Evolutionary conservation across 192 early-diverging fungal species (phyloP), one percentile per base, ranked within the genome.

Genomic region (Tieghemiomyces parasiticus): DNA sequence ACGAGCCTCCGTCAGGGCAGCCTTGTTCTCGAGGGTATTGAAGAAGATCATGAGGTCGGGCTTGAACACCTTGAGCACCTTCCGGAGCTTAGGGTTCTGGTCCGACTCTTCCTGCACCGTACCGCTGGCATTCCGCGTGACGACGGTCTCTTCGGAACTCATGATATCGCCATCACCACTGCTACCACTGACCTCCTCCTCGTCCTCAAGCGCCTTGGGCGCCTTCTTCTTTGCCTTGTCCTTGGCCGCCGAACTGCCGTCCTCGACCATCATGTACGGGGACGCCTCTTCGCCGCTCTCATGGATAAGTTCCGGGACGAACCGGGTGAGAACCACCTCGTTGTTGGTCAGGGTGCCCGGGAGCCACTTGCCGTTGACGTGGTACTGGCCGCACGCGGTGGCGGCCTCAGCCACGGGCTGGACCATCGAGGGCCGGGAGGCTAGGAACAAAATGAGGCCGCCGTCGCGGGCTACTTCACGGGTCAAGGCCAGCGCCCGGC

Each of bases 321-420:
- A 76, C 25, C 82, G 73, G 29, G 78, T 71, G 28, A 91, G 70
- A 29, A 90, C 83, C 44, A 86, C 78, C 56, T 75, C 71, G 22
- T 79, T 63, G 73, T 97, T 97, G 16, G 90, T 92, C 52, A 97
- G 75, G 0, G 89, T 88, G 20, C 94, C 94, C 4, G 86, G 88
- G 46, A 85, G 72, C 94, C 92, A 95, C 48, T 81, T 76, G 32
- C 74, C 73, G 13, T 81, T 81, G 14, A 90, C 76, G 67, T 87
- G 92, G 77, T 85, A 94, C 35, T 81, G 83, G 38, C 85, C 79
- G 29, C 77, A 77, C 32, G 67, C 68, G 53, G 81, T 72, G 26
- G 95, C 95, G 1, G 92, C 91, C 25, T 88, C 82, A 4, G 90
- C 83, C 0, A 82, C 83, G 25, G 73, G 56, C 60, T 86, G 74